Base-by-base conservation (phyloP, 345 rosid species). In the Microthlaspi erraticum region DNA sequence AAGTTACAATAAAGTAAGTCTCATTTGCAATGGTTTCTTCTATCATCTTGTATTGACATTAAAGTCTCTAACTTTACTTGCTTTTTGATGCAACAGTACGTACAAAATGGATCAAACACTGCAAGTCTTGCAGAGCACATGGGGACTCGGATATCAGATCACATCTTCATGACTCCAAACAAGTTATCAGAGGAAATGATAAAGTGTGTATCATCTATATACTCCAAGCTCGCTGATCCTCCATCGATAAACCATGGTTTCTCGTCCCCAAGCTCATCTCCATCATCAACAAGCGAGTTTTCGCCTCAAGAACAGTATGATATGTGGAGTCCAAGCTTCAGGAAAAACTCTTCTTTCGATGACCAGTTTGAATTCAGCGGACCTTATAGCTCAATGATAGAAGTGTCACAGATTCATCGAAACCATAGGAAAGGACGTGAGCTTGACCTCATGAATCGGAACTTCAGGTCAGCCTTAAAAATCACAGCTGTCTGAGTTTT, bases 321-420 rank as follows among this genome's bases (percentile, higher is more conserved):
- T 64, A 80, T 81, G 78, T 94, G 97, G 99, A 91, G 97, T 83
- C 97, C 97, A 5, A 89, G 91, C 39, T 83, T 89, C 66, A 89
- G 83, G 76, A 91, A 89, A 39, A 84, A 82, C 80, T 82, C 96
- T 9, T 82, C 92, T 31, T 88, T 89, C 52, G 99, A 91, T 57
- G 82, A 91, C 48, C 97, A 92, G 8, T 91, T 85, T 48, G 98
- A 91, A 54, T 95, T 92, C 72, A 95, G 98, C 29, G 99, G 99
- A 72, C 98, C 99, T 9, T 91, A 95, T 70, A 88, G 91, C 82
- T 83, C 93, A 43, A 89, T 91, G 98, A 78, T 88, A 4, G 99
- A 95, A 79, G 95, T 95, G 48, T 87, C 88, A 29, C 77, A 84
- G 78, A 89, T 95, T 74, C 84, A 83, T 45, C 79, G 87, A 64